Conservation (phyloP, 2,329 filamentous ascomycete genomes). For the Paradendryphiella salina region DNA sequence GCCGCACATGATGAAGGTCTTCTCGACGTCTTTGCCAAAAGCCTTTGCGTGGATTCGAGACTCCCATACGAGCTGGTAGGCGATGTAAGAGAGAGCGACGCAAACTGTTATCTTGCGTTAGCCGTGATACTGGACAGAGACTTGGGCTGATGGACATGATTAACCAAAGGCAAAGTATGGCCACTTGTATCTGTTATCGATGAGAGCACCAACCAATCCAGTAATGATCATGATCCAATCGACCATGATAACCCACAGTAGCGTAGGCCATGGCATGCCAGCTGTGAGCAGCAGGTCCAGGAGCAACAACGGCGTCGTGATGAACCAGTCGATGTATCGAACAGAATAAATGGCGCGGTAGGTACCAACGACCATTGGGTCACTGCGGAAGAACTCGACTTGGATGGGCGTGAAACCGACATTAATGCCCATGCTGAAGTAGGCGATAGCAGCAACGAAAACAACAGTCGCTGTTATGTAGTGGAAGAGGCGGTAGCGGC, state of each 20-base stretch:
- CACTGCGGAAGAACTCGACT: constrained; percentile 60
- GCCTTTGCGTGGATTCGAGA: constrained; percentile 59
- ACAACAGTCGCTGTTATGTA: constrained; percentile 65
- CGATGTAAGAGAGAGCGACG: constrained; percentile 60
- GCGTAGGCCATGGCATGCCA: constrained; percentile 66
- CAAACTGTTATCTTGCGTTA: constrained; percentile 30
- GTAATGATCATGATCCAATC: constrained; percentile 70
- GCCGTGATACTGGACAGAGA: neutral
- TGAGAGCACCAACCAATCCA: constrained; percentile 67
- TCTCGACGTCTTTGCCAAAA: constrained; percentile 59
- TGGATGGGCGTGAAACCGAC: constrained; percentile 65
- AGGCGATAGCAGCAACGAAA: constrained; percentile 63
- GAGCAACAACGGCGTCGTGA: constrained; percentile 67
- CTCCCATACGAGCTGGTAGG: constrained; percentile 62
- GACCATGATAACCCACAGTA: constrained; percentile 64
- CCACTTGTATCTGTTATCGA: constrained; percentile 67
- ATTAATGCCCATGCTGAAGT: constrained; percentile 69
- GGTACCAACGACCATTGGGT: constrained; percentile 52
- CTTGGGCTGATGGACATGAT: neutral
- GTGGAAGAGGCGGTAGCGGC: constrained; percentile 63
- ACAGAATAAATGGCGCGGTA: constrained; percentile 69
- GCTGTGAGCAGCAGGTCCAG: constrained; percentile 65
- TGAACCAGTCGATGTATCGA: constrained; percentile 66
- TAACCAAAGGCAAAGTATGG: constrained; percentile 62
- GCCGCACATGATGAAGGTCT: constrained; percentile 61